Evolutionary conservation across 1,284 basidiomycete species (phyloP).

Genomic region (Meripilus lineatus): DNA sequence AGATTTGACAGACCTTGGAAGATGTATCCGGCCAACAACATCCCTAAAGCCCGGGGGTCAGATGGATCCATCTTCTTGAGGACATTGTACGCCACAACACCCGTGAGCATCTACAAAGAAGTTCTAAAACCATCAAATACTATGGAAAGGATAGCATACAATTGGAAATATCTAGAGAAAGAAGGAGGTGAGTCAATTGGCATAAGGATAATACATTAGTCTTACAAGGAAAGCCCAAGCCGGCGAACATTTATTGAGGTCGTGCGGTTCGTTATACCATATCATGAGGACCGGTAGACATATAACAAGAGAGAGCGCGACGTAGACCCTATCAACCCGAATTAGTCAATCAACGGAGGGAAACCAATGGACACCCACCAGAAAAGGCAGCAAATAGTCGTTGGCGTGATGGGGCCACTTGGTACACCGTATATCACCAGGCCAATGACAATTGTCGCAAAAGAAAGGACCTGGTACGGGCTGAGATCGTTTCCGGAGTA

Average conservation of each 20-base stretch:
- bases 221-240: slow-evolving; percentile 43
- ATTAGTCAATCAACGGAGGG: neutral
- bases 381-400: slow-evolving; percentile 36
- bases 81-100: slow-evolving; percentile 43
- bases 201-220: slow-evolving; percentile 14
- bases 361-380: slow-evolving; percentile 37
- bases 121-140: slow-evolving; percentile 4
- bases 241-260: slow-evolving; percentile 38
- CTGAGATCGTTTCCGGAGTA: neutral
- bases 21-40: slow-evolving; percentile 41
- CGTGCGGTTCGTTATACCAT: slow-evolving; percentile 45
- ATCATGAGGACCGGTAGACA: slow-evolving; percentile 46
- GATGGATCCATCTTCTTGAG: slow-evolving; percentile 32
- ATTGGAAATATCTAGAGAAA: slow-evolving; percentile 38
- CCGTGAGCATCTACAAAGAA: slow-evolving; percentile 38
- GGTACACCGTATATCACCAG: slow-evolving; percentile 38
- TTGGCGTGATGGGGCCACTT: slow-evolving; percentile 19
- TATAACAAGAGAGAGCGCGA: slow-evolving; percentile 31
- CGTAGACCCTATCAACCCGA: slow-evolving; percentile 34
- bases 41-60: slow-evolving; percentile 34
- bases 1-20: slow-evolving; percentile 34
- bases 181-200: slow-evolving; percentile 1
- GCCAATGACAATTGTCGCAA: slow-evolving; percentile 44
- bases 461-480: slow-evolving; percentile 30
- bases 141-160: slow-evolving; percentile 20